phyloP scores from a whole-genome alignment of 257 asterid species.

The Schizonepeta tenuifolia region DNA sequence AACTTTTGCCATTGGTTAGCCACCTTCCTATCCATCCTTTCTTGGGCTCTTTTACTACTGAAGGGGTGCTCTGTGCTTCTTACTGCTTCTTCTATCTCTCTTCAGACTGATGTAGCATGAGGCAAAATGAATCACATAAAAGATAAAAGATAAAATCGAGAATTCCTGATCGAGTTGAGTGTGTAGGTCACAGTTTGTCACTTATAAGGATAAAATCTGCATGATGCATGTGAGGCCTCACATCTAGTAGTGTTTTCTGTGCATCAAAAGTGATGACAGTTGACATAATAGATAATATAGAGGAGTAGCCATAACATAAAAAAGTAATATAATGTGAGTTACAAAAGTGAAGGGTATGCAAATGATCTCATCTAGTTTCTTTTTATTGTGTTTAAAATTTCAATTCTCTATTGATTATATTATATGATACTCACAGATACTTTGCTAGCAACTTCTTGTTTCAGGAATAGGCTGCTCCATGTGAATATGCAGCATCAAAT shows the following conservation, averaged over 20 bases:
- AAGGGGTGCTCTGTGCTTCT: no score
- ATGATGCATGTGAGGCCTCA: neutral
- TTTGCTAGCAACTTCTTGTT: slow-evolving; percentile 19
- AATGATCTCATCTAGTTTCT: neutral
- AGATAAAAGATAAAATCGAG: neutral
- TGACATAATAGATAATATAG: neutral
- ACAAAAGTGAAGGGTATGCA: neutral
- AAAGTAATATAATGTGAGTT: neutral
- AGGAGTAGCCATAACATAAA: neutral
- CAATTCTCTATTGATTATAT: neutral
- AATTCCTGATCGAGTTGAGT: neutral
- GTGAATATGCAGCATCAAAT: slow-evolving; percentile 11
- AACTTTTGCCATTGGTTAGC: neutral
- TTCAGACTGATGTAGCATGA: neutral
- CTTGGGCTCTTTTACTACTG: no score
- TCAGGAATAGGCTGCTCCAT: slow-evolving; percentile 45
- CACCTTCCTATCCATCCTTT: neutral
- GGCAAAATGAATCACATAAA: neutral
- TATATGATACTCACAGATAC: slow-evolving; percentile 12
- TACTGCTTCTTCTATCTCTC: neutral
- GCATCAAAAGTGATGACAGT: neutral
- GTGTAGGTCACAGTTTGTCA: neutral
- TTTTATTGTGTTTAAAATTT: neutral
- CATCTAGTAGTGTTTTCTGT: neutral
- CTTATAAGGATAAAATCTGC: neutral